A percentile compares a stretch with the other conserved stretches of the same genome.
Conservation (phyloP, 306 rosid species). For the Rubus idaeus region DNA sequence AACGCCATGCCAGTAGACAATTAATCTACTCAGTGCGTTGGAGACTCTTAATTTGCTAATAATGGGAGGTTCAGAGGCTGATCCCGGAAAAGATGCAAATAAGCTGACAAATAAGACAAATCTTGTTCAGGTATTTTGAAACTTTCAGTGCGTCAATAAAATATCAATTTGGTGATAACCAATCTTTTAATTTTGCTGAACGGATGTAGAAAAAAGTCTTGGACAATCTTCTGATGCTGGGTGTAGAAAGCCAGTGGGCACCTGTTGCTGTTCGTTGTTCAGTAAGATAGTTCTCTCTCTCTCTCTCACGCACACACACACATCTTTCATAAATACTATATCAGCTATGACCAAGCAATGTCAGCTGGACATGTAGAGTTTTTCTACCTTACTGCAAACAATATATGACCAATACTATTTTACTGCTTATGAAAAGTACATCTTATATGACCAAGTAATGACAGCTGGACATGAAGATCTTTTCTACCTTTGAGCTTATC, state of each 20-base stretch:
- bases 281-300: conserved; percentile 41
- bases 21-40: conserved; percentile 79
- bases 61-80: conserved; percentile 69
- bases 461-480: background rate
- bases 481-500: background rate
- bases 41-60: conserved; percentile 77
- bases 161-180: conserved; percentile 26
- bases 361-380: background rate
- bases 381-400: background rate
- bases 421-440: no score
- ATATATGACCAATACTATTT: background rate
- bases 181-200: conserved; percentile 32
- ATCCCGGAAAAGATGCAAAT: conserved; percentile 74
- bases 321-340: background rate
- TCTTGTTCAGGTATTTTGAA: conserved; percentile 72
- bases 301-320: background rate
- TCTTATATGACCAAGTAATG: background rate
- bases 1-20: conserved; percentile 89
- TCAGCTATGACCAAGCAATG: background rate
- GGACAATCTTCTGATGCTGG: conserved; percentile 79
- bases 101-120: conserved; percentile 69
- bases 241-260: conserved; percentile 95
- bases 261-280: conserved; percentile 79
- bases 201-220: conserved; percentile 66
- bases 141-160: conserved; percentile 20